Evolutionary conservation across 225 moss, liverwort and hornwort genomes (phyloP), one percentile per base, ranked within the genome.

Genomic region (Rhytidiadelphus loreus): DNA sequence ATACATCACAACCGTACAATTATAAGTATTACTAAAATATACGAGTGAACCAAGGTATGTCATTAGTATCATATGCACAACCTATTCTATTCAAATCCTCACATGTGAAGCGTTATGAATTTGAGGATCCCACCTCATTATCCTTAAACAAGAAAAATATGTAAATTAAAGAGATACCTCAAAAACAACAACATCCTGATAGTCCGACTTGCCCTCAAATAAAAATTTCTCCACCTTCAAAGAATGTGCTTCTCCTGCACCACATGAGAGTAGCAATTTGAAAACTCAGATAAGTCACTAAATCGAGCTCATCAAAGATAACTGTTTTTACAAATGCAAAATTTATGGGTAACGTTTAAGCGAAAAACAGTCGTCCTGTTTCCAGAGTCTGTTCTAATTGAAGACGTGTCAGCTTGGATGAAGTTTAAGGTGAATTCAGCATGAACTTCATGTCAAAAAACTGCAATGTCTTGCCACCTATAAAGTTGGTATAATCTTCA

Each of bases 141-240:
- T 50, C 25, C 66, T 41, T 16, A 12, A 83, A 46, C 46, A n/a
- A 66, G 52, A 33, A 66, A 74, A 66, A 75, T 46, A 30, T 15
- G 29, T 37, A 85, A 43, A 87, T 53, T 53, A 32, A 83, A 79
- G 60, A 85, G 30, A 86, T 90, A 96, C 97, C 97, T 99, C 94
- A 81, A 99, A 99, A 78, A 97, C 97, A 80, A 97, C 96, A 88
- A 99, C 99, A 88, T 99, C 97, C 93, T 97, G 99, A 84, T 91
- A 97, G 82, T 97, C 95, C 61, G 97, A 97, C 88, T 96, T 95
- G 66, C 95, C 96, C 85, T 99, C 99, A 74, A 97, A 99, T 88
- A 99, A 89, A 82, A 94, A 94, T 66, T 97, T 94, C 90, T 96
- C 95, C 79, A 99, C 93, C 92, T 99, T 96, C 86, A 99, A 92